phyloP scores from a whole-genome alignment of 306 rosid species.

The Dryas alaskensis region DNA sequence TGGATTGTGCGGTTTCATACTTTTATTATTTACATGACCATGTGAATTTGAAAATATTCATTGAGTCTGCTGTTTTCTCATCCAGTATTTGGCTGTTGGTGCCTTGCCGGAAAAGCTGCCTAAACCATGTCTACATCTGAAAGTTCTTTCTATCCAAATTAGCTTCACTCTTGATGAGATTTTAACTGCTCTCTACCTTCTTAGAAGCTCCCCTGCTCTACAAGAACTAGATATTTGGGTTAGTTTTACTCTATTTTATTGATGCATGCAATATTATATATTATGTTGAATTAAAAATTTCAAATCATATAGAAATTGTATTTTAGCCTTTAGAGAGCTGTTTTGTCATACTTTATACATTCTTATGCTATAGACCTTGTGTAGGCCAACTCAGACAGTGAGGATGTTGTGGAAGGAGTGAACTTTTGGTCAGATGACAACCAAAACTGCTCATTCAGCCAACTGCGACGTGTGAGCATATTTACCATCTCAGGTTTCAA shows the following conservation, averaged over 20 bases:
- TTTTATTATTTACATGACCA: no score
- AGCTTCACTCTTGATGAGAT: conserved; percentile 43
- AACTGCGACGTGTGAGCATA: conserved; percentile 43
- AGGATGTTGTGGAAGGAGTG: neutral
- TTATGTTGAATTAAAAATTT: no score
- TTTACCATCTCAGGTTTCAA: conserved; percentile 35
- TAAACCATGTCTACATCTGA: conserved; percentile 39
- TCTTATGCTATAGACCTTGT: neutral
- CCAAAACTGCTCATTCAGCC: conserved; percentile 25
- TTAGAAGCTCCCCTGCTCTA: conserved; percentile 54
- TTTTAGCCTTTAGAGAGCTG: no score
- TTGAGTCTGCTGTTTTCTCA: conserved; percentile 5
- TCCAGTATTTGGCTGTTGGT: conserved; percentile 51
- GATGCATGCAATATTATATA: neutral
- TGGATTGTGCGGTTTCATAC: neutral
- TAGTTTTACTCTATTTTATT: conserved; percentile 9
- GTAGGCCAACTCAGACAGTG: conserved; percentile 21
- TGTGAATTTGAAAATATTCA: neutral
- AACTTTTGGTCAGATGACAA: conserved; percentile 29
- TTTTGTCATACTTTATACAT: neutral
- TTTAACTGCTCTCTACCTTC: conserved; percentile 44
- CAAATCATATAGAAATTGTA: neutral
- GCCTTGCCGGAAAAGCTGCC: conserved; percentile 42
- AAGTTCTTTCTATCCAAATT: conserved; percentile 45
- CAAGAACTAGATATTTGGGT: conserved; percentile 49